Evolutionary conservation across 148 eudicot species (phyloP), one percentile per base, ranked within the genome.

Genomic region (Silene uniflora): DNA sequence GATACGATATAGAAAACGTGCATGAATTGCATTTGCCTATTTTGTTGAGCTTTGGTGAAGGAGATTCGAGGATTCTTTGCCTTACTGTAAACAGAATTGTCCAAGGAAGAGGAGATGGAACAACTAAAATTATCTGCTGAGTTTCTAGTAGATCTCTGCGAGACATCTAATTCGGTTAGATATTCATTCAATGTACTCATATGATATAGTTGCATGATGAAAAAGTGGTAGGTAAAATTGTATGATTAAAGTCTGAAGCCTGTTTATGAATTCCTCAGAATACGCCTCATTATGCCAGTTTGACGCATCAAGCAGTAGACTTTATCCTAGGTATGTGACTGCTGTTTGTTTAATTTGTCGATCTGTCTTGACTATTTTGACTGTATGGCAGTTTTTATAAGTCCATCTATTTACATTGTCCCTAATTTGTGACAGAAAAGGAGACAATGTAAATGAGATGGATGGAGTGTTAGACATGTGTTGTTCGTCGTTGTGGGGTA

Each of bases 251-350:
- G 73, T 71, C 11, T 71, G 52, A 80, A 56, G 11, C 25, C n/a
- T 42, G 8, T 24, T 1, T 22, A 61, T 22, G 10, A 22, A 42
- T 64, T 68, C 62, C 72, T 85, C 85, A 92, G 98, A 85, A 85
- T 80, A 89, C 80, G 62, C 62, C 75, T 59, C 82, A 84, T 66
- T 90, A 86, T 81, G 82, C 86, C 52, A 92, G 84, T 75, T 89
- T 86, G 90, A 85, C 86, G 21, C 98, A 95, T 82, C 97, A 90
- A 85, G 97, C 98, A 64, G 96, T 89, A 61, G 96, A 92, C 76
- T 89, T 88, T 78, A 86, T 92, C 77, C 77, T 86, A 71, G 91
- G 98, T 95, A 49, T 88, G 76, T 8, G 11, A 23, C 25, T 69
- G 39, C 25, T 6, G 10, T 13, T 24, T 25, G 18, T 3, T 16